Evolutionary conservation across 179 eudicot genomes (phyloP).

Genomic region (Beta macrorhiza): DNA sequence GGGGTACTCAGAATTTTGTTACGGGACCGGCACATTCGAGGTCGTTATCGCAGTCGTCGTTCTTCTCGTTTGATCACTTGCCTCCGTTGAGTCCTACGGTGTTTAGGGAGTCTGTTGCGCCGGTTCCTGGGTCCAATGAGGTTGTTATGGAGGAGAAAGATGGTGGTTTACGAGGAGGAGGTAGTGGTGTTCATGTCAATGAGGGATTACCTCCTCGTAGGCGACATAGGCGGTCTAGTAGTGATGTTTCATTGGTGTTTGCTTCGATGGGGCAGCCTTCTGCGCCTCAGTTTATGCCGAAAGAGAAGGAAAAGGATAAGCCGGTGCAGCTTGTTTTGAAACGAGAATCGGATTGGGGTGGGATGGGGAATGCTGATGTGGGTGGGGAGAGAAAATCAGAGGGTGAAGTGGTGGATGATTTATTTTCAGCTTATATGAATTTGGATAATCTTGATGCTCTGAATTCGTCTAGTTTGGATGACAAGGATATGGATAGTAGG

Average conservation of each 20-base stretch:
- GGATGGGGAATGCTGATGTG: neutral
- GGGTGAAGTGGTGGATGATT: constrained; percentile 34
- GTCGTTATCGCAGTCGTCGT: constrained; percentile 41
- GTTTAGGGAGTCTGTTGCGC: constrained; percentile 26
- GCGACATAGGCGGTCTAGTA: constrained; percentile 43
- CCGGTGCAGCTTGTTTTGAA: constrained; percentile 36
- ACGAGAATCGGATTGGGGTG: constrained; percentile 30
- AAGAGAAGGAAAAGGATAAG: constrained; percentile 23
- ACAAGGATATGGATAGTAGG: constrained; percentile 44
- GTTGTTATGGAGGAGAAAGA: constrained; percentile 23
- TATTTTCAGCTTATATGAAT: constrained; percentile 40
- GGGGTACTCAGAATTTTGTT: constrained; percentile 24
- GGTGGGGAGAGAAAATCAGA: constrained; percentile 26
- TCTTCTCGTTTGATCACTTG: constrained; percentile 41
- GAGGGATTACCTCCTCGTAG: constrained; percentile 42
- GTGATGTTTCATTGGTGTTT: constrained; percentile 46
- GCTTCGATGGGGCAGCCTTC: constrained; percentile 28
- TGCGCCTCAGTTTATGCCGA: constrained; percentile 23
- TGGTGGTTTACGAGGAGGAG: constrained; percentile 11
- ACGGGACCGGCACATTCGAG: constrained; percentile 31
- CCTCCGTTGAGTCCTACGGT: constrained; percentile 44
- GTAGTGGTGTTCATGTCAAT: constrained; percentile 15
- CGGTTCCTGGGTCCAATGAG: constrained; percentile 20
- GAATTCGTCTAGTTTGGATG: constrained; percentile 47
- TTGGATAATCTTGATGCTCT: constrained; percentile 39